Base-by-base conservation (phyloP, 176 grass and related monocot species). In the Oryza coarctata region DNA sequence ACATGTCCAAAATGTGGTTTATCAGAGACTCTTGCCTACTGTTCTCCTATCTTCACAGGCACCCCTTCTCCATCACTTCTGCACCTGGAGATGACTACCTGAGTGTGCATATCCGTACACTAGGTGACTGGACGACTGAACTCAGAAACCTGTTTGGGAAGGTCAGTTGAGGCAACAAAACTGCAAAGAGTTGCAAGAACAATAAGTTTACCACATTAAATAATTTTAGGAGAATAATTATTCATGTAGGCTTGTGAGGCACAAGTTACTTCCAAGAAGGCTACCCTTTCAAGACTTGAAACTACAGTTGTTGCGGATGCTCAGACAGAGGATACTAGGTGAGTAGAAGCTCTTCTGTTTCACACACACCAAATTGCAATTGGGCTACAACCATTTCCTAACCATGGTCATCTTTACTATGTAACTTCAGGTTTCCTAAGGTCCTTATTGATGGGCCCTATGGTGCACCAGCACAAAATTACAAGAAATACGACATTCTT, bases 401-500 rank as follows among this genome's bases (percentile, higher is more conserved):
- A 80, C 32, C 32, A 40, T 86, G 41, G 35, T 75, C 2, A 44
- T 1, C 3, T 57, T 52, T 38, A 12, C 0, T 66, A 23, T 68
- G 25, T 85, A 45, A 32, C 61, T 78, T 68, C 74, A 96, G 93
- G 79, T 99, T 99, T 71, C 97, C 97, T 14, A 95, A 90, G 80
- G 76, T 99, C 55, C 65, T 90, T 43, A 99, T 99, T 69, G 97
- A 99, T 50, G 93, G 97, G 3, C 93, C 97, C 15, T 99, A 92
- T 47, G 97, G 97, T 70, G 97, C 97, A 75, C 97, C 97, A 12
- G 93, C 97, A 27, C 97, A 99, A 96, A 95, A 99, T 76, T 99
- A 99, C 89, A 95, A 92, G 80, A 99, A 99, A 83, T 99, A 96
- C 17, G 97, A 99, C 62, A 96, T 99, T 82, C 93, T 99, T 88